Evolutionary conservation across 2,329 filamentous ascomycete genomes (phyloP).

Genomic region (Aspergillus niger): DNA sequence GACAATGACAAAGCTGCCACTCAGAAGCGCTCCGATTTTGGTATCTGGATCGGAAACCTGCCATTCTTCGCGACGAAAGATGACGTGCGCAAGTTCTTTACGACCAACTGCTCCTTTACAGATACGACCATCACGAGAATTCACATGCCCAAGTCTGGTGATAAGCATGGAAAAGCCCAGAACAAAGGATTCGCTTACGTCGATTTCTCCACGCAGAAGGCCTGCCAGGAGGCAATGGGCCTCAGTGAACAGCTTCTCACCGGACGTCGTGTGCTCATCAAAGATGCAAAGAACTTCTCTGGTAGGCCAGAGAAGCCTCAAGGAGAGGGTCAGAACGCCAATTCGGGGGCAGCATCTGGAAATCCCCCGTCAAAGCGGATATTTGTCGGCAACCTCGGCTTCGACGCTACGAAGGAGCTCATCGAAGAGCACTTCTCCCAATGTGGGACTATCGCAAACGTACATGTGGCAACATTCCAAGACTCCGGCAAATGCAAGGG

Average conservation of each 20-base stretch:
- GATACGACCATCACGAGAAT: conserved; percentile 78
- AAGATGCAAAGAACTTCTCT: conserved; percentile 85
- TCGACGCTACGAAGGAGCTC: conserved; percentile 78
- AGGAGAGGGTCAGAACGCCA: conserved; percentile 36
- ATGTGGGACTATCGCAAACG: conserved; percentile 79
- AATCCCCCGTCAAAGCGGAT: conserved; percentile 76
- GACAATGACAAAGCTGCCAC: conserved; percentile 22
- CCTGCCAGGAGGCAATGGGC: conserved; percentile 74
- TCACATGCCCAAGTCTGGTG: conserved; percentile 68
- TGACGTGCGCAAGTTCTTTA: conserved; percentile 78
- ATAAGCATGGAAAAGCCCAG: conserved; percentile 57
- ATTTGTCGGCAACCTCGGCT: conserved; percentile 88
- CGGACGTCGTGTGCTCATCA: conserved; percentile 84
- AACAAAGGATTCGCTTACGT: conserved; percentile 98
- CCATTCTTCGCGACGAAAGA: conserved; percentile 76
- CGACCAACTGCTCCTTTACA: conserved; percentile 66
- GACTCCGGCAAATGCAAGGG: conserved; percentile 98
- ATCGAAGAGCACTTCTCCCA: conserved; percentile 78
- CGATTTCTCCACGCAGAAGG: conserved; percentile 73
- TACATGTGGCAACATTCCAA: conserved; percentile 92
- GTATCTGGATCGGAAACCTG: conserved; percentile 95
- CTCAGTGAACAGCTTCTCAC: conserved; percentile 80
- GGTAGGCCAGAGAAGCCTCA: conserved; percentile 75
- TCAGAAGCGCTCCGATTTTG: conserved; percentile 69
- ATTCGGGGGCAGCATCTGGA: conserved; percentile 38